A percentile compares a stretch with the other conserved stretches of the same genome.
Evolutionary conservation across 208 protist genomes (phyloP).

Genomic region (Balamuthia mandrillaris): DNA sequence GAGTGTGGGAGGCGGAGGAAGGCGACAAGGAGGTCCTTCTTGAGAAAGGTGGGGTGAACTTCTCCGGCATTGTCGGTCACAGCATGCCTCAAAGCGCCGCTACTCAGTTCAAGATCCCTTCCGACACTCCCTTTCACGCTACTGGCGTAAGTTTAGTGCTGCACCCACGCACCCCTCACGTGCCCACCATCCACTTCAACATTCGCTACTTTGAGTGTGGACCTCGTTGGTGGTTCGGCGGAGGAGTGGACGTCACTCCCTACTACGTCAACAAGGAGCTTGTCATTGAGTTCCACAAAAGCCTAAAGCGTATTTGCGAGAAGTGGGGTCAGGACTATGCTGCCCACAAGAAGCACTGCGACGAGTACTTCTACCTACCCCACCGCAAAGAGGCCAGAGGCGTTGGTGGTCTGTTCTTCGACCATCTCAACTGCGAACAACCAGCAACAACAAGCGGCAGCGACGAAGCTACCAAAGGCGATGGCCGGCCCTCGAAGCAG

Average conservation of each 20-base stretch:
- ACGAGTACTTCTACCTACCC: conserved; percentile 79
- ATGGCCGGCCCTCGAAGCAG: not conserved
- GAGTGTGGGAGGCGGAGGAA: conserved; percentile 59
- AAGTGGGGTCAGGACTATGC: conserved; percentile 69
- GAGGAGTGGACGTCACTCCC: conserved; percentile 81
- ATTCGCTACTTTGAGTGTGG: conserved; percentile 79
- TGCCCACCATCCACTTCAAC: conserved; percentile 83
- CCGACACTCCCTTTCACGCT: conserved; percentile 67
- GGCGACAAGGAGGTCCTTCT: conserved; percentile 59
- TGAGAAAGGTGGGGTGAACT: conserved; percentile 81
- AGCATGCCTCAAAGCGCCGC: conserved; percentile 52
- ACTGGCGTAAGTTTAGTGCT: conserved; percentile 80
- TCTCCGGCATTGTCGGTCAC: conserved; percentile 69
- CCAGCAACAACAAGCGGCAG: not conserved
- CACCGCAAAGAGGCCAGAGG: conserved; percentile 77
- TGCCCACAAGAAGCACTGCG: conserved; percentile 75
- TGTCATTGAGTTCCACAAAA: conserved; percentile 72
- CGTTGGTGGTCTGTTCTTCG: conserved; percentile 82
- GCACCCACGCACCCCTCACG: conserved; percentile 76
- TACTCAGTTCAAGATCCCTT: conserved; percentile 47
- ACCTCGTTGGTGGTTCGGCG: conserved; percentile 83
- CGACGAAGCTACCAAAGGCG: not conserved
- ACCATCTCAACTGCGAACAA: conserved; percentile 64
- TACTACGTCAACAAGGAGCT: conserved; percentile 71
- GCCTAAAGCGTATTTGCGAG: conserved; percentile 63